Base-by-base conservation (phyloP, 345 rosid genomes). In the Cardamine occulta region DNA sequence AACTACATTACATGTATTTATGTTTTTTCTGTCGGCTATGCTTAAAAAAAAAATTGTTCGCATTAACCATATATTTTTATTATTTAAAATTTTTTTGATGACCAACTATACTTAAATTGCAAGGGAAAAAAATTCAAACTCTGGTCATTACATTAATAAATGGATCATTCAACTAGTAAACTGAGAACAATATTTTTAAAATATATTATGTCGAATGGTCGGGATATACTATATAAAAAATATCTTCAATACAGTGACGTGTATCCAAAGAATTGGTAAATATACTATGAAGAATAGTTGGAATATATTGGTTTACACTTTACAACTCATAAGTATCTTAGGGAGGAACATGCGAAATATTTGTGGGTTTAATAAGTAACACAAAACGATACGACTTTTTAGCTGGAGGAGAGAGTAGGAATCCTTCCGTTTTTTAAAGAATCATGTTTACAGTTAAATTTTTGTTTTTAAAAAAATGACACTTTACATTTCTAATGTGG, bases 221-320 rank as follows among this genome's bases (percentile, higher is more conserved):
- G 5, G 44, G 4, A 40, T 12, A 40, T 40, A 40, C 15, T 12
- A 3, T 40, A 12, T 40, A 37, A 4, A 40, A 40, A 40, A 1
- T 35, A 8, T 35, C 6, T 39, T 40, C 6, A 13, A 40, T 40
- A 40, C 8, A 37, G 72, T 68, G 62, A 52, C 49, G 61, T n/a
- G 61, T 52, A 15, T 67, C 63, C 32, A 49, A 35, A 24, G 12
- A 40, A 54, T 24, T 35, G 35, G 49, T 52, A 51, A 66, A 52
- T 23, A 14, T 2, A 52, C 57, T 4, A 11, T 23, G 31, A 11
- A 12, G 31, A 52, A 19, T 52, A 4, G 47, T 42, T n/a, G n/a
- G 7, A 42, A 42, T 42, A 42, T 42, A 42, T 4, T 13, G 47
- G 45, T 42, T 42, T 42, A 42, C n/a, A 40, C 45, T 40, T 40